Percentiles rank a stretch among this genome's conserved stretches.
Conservation (phyloP, 2,329 filamentous ascomycete genomes). For the Corinectria fuckeliana region DNA sequence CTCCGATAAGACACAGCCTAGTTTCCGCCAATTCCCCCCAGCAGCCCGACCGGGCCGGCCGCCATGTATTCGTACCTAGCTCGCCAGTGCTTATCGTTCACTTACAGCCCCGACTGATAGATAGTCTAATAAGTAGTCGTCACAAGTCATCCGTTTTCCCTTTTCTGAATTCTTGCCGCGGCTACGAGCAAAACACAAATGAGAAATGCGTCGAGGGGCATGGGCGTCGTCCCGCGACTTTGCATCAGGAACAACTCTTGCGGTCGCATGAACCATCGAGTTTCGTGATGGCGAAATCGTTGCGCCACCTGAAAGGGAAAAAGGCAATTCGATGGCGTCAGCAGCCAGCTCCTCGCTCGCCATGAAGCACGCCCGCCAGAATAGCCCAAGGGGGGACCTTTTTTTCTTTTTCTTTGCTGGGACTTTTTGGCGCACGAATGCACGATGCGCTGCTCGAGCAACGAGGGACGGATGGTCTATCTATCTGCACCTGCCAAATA, state of each 20-base stretch:
- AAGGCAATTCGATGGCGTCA: slow-evolving; percentile 29
- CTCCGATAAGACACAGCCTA: not conserved
- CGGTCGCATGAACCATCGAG: not conserved
- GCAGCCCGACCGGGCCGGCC: not conserved
- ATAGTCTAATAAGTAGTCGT: no score
- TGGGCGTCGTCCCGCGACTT: not conserved
- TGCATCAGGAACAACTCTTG: not conserved
- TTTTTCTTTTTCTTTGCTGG: not conserved
- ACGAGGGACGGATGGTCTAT: not conserved
- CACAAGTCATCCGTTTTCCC: not conserved
- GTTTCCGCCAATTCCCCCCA: not conserved
- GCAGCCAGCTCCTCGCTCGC: slow-evolving; percentile 25
- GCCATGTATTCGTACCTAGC: not conserved
- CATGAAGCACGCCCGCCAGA: slow-evolving; percentile 22
- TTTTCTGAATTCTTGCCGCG: not conserved
- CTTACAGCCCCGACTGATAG: not conserved
- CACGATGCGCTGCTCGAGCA: not conserved
- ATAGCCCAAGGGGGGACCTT: not conserved
- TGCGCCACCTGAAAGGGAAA: slow-evolving; percentile 13
- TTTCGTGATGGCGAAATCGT: slow-evolving; percentile 29
- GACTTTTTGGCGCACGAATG: not conserved
- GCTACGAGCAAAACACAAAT: not conserved
- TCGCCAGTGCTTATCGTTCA: not conserved
- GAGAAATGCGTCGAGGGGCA: not conserved
- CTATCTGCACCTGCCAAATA: not conserved